These are phyloP conservation scores for Trichoderma sp. DNA, from an alignment of 2,329 filamentous ascomycete genomes.

Conservation along the genomic window DNA sequence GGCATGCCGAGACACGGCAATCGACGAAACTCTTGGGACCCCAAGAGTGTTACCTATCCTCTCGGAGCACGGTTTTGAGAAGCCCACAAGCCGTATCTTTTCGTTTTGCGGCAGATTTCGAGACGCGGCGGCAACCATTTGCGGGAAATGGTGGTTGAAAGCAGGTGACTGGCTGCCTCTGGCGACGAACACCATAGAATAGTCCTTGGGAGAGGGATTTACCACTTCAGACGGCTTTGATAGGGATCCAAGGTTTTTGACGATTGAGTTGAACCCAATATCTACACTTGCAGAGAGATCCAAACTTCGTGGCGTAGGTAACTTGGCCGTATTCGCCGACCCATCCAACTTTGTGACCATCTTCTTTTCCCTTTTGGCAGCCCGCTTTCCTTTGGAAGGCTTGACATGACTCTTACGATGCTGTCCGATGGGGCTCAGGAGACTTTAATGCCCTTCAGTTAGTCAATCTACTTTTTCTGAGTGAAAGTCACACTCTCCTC, in stretches of 20 bases:
- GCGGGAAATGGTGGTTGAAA: slow-evolving; percentile 64
- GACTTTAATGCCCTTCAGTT: slow-evolving; percentile 46
- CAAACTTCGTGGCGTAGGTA: slow-evolving; percentile 47
- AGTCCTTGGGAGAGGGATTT: slow-evolving; percentile 35
- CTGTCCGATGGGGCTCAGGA: slow-evolving; percentile 66
- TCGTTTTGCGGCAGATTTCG: slow-evolving; percentile 43
- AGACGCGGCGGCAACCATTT: slow-evolving; percentile 57
- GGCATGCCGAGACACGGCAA: slow-evolving; percentile 62
- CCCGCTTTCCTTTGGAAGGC: slow-evolving; percentile 65
- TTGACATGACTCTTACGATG: slow-evolving; percentile 59
- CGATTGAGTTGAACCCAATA: slow-evolving; percentile 67
- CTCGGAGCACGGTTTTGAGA: slow-evolving; percentile 63
- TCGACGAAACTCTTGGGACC: slow-evolving; percentile 66
- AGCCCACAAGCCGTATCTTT: slow-evolving; percentile 61
- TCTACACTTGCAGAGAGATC: slow-evolving; percentile 62
- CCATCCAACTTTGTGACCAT: slow-evolving; percentile 26
- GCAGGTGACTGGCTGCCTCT: slow-evolving; percentile 60
- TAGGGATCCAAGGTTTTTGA: slow-evolving; percentile 57
- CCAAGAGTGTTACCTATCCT: slow-evolving; percentile 61
- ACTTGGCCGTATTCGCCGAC: slow-evolving; percentile 15
- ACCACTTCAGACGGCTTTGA: slow-evolving; percentile 33
- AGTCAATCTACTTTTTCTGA: neutral
- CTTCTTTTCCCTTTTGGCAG: slow-evolving; percentile 52
- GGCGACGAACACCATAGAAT: slow-evolving; percentile 61
- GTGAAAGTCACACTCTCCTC: neutral